Conservation (phyloP, 176 grass and related monocot species). For the Cenchrus americanus region DNA sequence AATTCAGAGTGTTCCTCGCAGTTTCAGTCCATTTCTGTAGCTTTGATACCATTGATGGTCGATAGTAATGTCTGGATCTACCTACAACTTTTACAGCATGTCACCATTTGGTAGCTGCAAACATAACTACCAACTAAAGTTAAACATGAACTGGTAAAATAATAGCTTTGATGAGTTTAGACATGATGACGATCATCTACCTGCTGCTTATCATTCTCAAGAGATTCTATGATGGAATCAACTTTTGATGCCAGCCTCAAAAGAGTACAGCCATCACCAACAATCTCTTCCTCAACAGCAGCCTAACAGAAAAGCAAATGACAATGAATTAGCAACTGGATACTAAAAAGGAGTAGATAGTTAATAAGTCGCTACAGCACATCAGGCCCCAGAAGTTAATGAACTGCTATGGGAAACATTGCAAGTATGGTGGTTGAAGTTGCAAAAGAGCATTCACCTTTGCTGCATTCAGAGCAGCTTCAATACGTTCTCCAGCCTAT, state of each 20-base stretch:
- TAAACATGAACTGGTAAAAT: slow-evolving; percentile 18
- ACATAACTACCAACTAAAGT: slow-evolving; percentile 22
- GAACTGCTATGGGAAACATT: neutral
- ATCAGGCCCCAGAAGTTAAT: slow-evolving; percentile 27
- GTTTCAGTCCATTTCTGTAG: slow-evolving; percentile 35
- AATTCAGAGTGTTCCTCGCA: slow-evolving; percentile 51
- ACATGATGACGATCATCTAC: slow-evolving; percentile 40
- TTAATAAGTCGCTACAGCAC: slow-evolving; percentile 20
- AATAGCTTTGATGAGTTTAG: neutral
- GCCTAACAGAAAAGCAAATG: slow-evolving; percentile 43
- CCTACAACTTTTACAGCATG: slow-evolving; percentile 20
- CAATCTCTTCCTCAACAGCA: slow-evolving; percentile 55
- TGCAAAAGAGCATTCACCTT: slow-evolving; percentile 40
- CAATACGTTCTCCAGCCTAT: slow-evolving; percentile 52
- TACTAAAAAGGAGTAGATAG: neutral
- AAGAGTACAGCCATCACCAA: slow-evolving; percentile 62
- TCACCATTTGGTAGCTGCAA: neutral
- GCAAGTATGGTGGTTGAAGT: neutral
- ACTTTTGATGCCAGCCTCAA: slow-evolving; percentile 68
- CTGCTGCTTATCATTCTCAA: slow-evolving; percentile 67
- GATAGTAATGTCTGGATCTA: neutral
- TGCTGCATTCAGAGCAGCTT: slow-evolving; percentile 63
- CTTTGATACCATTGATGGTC: too few relatives aligned
- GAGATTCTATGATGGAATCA: slow-evolving; percentile 61
- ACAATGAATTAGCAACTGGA: neutral